These are phyloP conservation scores for Tetradesmus obliquus DNA, from an alignment of 139 green algal species.

Conservation along the genomic window DNA sequence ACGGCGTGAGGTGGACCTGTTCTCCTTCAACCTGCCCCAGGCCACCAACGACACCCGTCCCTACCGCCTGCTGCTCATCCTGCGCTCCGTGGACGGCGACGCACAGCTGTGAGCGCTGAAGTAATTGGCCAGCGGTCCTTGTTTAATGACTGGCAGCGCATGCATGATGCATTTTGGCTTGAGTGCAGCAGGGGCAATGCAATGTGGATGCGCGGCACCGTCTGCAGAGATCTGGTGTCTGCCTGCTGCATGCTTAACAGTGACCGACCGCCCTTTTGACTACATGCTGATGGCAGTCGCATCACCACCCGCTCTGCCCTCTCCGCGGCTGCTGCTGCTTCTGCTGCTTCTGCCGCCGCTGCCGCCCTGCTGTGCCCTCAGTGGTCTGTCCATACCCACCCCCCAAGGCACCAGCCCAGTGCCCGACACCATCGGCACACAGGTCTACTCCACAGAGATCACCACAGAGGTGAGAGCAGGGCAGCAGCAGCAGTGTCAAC, in stretches of 20 bases:
- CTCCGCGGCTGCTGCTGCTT: neutral
- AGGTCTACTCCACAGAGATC: constrained; percentile 23
- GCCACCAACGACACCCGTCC: constrained; percentile 1
- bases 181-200: too few relatives aligned
- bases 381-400: constrained; percentile 7
- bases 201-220: too few relatives aligned
- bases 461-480: neutral
- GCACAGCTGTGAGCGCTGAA: constrained; percentile 1
- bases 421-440: neutral
- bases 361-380: neutral
- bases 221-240: too few relatives aligned
- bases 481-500: neutral
- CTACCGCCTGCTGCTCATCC: constrained; percentile 11
- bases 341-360: constrained; percentile 14
- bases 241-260: too few relatives aligned
- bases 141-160: neutral
- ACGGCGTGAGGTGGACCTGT: neutral
- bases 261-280: too few relatives aligned
- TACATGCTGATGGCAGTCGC: too few relatives aligned
- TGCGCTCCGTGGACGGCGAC: constrained; percentile 9
- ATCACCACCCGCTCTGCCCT: neutral
- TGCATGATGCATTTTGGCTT: neutral
- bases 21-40: constrained; percentile 3
- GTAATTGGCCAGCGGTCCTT: neutral
- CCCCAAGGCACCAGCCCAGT: neutral